Conservation (phyloP, 2,329 filamentous ascomycete genomes). For the Zasmidium citrigriseum region DNA sequence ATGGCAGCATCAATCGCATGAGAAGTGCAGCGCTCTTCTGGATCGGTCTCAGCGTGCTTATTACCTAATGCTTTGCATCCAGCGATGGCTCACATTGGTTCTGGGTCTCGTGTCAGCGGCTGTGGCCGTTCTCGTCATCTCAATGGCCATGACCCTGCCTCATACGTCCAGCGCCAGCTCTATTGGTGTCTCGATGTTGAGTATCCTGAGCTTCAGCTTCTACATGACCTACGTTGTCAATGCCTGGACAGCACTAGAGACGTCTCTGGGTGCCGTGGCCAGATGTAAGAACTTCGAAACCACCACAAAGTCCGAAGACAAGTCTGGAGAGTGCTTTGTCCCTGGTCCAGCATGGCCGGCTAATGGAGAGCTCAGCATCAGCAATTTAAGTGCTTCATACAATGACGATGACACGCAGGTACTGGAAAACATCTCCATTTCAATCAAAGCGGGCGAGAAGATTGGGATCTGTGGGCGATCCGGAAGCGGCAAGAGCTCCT, state of each 20-base stretch:
- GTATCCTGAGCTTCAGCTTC: slow-evolving; percentile 56
- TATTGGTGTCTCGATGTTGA: slow-evolving; percentile 57
- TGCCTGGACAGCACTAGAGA: slow-evolving; percentile 61
- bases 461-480: slow-evolving; percentile 57
- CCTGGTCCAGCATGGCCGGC: slow-evolving; percentile 75
- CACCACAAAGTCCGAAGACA: slow-evolving; percentile 47
- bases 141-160: slow-evolving; percentile 41
- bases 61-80: slow-evolving; percentile 49
- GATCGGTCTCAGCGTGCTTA: slow-evolving; percentile 46
- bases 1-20: slow-evolving; percentile 45
- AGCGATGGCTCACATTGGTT: slow-evolving; percentile 47
- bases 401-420: slow-evolving; percentile 35
- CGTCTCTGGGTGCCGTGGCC: slow-evolving; percentile 58
- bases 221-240: slow-evolving; percentile 53
- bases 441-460: slow-evolving; percentile 50
- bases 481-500: slow-evolving; percentile 55
- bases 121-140: slow-evolving; percentile 26
- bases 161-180: slow-evolving; percentile 32
- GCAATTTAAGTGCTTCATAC: slow-evolving; percentile 54
- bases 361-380: slow-evolving; percentile 71
- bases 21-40: slow-evolving; percentile 41
- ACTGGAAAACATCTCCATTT: slow-evolving; percentile 49
- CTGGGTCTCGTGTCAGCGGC: slow-evolving; percentile 44
- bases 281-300: slow-evolving; percentile 57
- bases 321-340: slow-evolving; percentile 61